phyloP scores from a whole-genome alignment of 192 early-diverging fungal species.

The Gonapodya prolifera region DNA sequence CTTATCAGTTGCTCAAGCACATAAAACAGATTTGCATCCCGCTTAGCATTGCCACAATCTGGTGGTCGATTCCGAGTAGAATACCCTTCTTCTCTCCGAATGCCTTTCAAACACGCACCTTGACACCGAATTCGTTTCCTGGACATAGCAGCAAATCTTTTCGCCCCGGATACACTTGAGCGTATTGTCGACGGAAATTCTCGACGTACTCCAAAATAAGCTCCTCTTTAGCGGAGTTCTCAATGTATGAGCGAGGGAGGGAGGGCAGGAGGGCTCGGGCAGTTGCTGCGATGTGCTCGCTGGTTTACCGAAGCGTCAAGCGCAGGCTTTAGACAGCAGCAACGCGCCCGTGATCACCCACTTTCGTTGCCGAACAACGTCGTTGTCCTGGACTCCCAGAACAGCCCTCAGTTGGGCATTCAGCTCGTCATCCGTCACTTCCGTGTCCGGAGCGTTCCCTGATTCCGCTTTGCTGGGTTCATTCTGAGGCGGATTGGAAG shows the following conservation, averaged over 20 bases:
- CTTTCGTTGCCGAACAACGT: background rate
- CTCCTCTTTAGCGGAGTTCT: slow-evolving; percentile 28
- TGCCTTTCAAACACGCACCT: too few species aligned
- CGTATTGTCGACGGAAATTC: slow-evolving; percentile 43
- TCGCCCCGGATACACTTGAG: slow-evolving; percentile 36
- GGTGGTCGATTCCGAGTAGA: too few species aligned
- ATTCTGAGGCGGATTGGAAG: background rate
- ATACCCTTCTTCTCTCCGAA: too few species aligned
- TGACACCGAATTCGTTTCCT: slow-evolving; percentile 37
- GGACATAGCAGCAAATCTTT: slow-evolving; percentile 32
- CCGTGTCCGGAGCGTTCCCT: background rate
- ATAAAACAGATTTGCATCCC: too few species aligned
- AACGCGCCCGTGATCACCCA: background rate
- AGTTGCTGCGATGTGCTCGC: background rate
- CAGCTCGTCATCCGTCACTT: background rate
- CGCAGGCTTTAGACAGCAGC: background rate
- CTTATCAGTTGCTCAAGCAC: background rate
- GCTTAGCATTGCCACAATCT: too few species aligned
- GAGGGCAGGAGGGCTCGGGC: background rate
- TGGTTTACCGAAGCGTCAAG: background rate
- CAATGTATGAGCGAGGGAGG: slow-evolving; percentile 27
- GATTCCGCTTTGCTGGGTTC: background rate
- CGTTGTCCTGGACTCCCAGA: background rate
- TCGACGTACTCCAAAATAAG: slow-evolving; percentile 34
- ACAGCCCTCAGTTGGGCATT: background rate